A percentile compares a stretch with the other conserved stretches of the same genome.
phyloP scores from a whole-genome alignment of 768 basidiomycete genomes.

The Rhodotorula taiwanensis region DNA sequence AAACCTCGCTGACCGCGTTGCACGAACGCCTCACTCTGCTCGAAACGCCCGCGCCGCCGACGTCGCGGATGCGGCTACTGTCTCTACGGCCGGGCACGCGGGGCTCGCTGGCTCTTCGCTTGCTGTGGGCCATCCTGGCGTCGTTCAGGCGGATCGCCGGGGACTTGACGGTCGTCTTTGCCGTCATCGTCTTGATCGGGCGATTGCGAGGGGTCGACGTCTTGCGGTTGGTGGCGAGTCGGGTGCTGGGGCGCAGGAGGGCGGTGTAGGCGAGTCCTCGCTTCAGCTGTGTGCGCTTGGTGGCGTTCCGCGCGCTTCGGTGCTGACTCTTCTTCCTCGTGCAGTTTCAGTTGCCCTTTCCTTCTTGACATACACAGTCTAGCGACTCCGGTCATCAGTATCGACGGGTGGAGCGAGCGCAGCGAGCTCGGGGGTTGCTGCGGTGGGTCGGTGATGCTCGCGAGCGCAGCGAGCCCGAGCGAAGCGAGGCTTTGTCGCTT shows the following conservation, averaged over 20 bases:
- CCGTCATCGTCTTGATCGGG: slow-evolving; percentile 4
- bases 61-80: not conserved
- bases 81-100: not conserved
- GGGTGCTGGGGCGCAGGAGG: not conserved
- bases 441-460: too few species aligned
- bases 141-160: not conserved
- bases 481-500: too few species aligned
- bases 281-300: too few species aligned
- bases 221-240: slow-evolving; percentile 1
- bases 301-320: too few species aligned
- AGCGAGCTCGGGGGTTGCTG: too few species aligned
- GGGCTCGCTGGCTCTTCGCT: not conserved
- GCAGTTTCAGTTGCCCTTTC: too few species aligned
- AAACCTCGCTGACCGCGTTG: slow-evolving; percentile 72
- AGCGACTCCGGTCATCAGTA: too few species aligned
- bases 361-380: too few species aligned
- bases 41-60: slow-evolving; percentile 46
- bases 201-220: slow-evolving; percentile 13
- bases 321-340: too few species aligned
- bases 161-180: not conserved
- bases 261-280: not conserved
- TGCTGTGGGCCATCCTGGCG: not conserved
- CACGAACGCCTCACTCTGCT: slow-evolving; percentile 60
- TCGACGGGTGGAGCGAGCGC: too few species aligned
- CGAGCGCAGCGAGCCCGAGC: too few species aligned